phyloP scores from a whole-genome alignment of 164 flowering plant species.

The Tinospora cordifolia region DNA sequence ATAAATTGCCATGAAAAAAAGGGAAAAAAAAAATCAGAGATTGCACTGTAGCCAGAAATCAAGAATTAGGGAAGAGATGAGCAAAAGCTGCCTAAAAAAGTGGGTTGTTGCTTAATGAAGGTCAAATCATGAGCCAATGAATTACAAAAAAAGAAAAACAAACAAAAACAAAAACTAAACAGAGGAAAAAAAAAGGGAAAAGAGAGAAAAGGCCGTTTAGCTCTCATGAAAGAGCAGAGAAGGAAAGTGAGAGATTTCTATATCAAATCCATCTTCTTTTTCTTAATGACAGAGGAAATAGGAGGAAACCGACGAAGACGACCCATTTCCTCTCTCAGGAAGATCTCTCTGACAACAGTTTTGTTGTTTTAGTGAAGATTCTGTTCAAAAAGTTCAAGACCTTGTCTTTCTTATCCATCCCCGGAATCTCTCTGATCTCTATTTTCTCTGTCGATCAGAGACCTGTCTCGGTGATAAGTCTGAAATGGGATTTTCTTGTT shows the following conservation, averaged over 20 bases:
- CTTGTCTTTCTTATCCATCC: constrained; percentile 6
- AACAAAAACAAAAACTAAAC: constrained; percentile 5
- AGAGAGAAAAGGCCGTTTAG: constrained; percentile 3
- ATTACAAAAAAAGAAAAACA: constrained; percentile 15
- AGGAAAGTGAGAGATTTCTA: constrained; percentile 16
- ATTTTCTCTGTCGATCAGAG: constrained; percentile 1
- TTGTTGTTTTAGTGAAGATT: background rate
- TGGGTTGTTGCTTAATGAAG: constrained; percentile 50
- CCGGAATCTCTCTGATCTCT: constrained; percentile 5
- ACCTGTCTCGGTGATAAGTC: constrained; percentile 8
- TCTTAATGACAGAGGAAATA: background rate
- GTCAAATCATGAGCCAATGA: constrained; percentile 39
- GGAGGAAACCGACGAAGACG: constrained; percentile 7
- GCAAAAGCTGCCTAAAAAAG: constrained; percentile 52
- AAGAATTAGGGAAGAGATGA: constrained; percentile 20
- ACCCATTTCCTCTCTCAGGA: constrained; percentile 5
- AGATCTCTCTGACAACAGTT: constrained; percentile 15
- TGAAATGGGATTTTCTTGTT: constrained; percentile 16
- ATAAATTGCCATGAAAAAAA: constrained; percentile 10
- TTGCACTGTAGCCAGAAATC: constrained; percentile 10
- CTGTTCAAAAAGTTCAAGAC: constrained; percentile 7
- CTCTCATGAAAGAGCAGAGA: constrained; percentile 4
- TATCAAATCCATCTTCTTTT: background rate
- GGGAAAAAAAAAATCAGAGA: constrained; percentile 9
- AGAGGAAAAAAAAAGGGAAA: constrained; percentile 1